Evolutionary conservation across 495 filamentous ascomycete species (phyloP).

Genomic region (Gamarada debralockiae): DNA sequence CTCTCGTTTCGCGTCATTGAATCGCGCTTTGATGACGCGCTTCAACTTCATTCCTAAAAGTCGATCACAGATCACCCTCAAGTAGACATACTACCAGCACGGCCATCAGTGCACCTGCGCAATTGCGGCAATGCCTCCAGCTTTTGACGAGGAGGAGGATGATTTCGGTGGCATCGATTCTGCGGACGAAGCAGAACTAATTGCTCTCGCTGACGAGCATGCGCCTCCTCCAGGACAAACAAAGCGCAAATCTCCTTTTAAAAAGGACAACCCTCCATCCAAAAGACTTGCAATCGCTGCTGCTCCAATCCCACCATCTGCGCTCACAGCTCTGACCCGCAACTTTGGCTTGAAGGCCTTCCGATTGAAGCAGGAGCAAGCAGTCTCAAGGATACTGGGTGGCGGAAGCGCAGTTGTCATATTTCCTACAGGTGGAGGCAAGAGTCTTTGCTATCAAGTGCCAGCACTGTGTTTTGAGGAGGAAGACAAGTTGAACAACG

Average conservation of each 20-base stretch:
- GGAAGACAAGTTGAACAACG: constrained; percentile 31
- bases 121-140: not conserved
- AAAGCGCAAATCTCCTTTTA: constrained; percentile 7
- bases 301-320: constrained; percentile 16
- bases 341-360: constrained; percentile 45
- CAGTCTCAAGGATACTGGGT: constrained; percentile 40
- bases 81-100: too few relatives aligned
- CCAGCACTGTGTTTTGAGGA: constrained; percentile 50
- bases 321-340: constrained; percentile 32
- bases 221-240: not conserved
- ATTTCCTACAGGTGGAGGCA: constrained; percentile 59
- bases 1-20: too few relatives aligned
- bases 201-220: constrained; percentile 4
- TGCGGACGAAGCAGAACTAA: constrained; percentile 19
- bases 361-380: constrained; percentile 40
- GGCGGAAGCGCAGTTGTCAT: constrained; percentile 49
- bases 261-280: not conserved
- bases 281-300: constrained; percentile 18
- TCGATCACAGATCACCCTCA: too few relatives aligned
- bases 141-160: not conserved
- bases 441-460: constrained; percentile 55
- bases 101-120: not conserved
- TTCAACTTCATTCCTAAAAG: too few relatives aligned
- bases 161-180: constrained; percentile 3
- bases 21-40: too few relatives aligned